These are phyloP conservation scores for Saccharomycopsis schoenii DNA, from an alignment of 805 yeast genomes.

Conservation along the genomic window DNA sequence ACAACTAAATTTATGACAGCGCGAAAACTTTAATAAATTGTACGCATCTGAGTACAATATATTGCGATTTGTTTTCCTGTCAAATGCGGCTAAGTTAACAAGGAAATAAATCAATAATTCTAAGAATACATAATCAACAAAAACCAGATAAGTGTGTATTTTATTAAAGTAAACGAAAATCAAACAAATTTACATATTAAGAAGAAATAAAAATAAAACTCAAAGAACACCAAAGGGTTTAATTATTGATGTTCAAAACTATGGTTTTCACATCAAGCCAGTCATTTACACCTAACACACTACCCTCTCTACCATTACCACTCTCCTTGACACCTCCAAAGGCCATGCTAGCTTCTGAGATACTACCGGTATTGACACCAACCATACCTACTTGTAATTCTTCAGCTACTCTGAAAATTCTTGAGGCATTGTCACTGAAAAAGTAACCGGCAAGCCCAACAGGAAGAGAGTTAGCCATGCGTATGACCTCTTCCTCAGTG, in stretches of 20 bases:
- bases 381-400: slow-evolving; percentile 71
- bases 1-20: not conserved
- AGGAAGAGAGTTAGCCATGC: slow-evolving; percentile 52
- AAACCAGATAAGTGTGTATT: too few species aligned
- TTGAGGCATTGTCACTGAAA: slow-evolving; percentile 44
- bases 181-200: too few species aligned
- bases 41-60: not conserved
- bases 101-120: too few species aligned
- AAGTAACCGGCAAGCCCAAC: slow-evolving; percentile 77
- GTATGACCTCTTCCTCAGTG: slow-evolving; percentile 54
- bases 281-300: slow-evolving; percentile 67
- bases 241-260: slow-evolving; percentile 28
- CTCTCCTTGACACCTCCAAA: slow-evolving; percentile 74
- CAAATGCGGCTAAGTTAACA: too few species aligned
- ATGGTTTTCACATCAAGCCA: slow-evolving; percentile 57
- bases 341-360: slow-evolving; percentile 50
- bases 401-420: slow-evolving; percentile 54
- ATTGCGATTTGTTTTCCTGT: too few species aligned
- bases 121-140: too few species aligned
- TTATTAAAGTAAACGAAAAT: too few species aligned
- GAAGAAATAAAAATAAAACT: too few species aligned
- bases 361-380: slow-evolving; percentile 67
- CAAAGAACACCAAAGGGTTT: too few species aligned
- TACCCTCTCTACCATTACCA: slow-evolving; percentile 77
- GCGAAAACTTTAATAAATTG: not conserved